Base-by-base conservation (phyloP, 2,329 filamentous ascomycete species). In the Falciphora oryzae region DNA sequence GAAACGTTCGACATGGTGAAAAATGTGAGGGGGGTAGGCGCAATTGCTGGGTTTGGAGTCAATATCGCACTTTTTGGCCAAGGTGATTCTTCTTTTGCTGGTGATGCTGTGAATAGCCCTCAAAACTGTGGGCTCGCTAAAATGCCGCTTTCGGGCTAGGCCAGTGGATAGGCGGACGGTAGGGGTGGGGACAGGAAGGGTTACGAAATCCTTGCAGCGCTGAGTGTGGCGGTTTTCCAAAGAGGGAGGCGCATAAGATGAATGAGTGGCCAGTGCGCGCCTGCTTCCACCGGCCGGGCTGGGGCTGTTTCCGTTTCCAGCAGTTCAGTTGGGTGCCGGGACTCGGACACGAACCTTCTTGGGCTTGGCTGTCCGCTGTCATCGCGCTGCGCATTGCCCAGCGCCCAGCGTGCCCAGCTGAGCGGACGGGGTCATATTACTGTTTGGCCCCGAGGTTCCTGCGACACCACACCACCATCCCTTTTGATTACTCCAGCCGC, bases 1-100 rank as follows among this genome's bases (percentile, higher is more conserved):
- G 93, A 96, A 77, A 96, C 85, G 84, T 93, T 92, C 74, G 88
- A 76, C 83, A 86, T 86, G 80, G 79, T 86, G 84, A 75, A 75
- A 71, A 74, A n/a, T n/a, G 44, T 25, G 38, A 53, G 69, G 68
- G 71, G 69, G 73, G 72, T 70, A 71, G 61, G 13, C 31, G 50
- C n/a, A 50, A 73, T 73, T 72, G 69, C 65, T 32, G 57, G 44
- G 22, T 62, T 38, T 28, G 28, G 64, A 13, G 58, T 61, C 58
- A 4, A 38, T 44, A 35, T 64, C 25, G 25, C 22, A 32, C 14
- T 44, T 58, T 61, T 35, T 44, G 44, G 59, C 29, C 61, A 29
- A 62, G 50, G 27, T 62, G 59, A 62, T 53, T 38, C 44, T 25
- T 28, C 28, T 62, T 58, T 28, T 35, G 57, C 57, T 58, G 57